Evolutionary conservation across 73 alveolate species (phyloP).

Genomic region (Durusdinium trenchii): DNA sequence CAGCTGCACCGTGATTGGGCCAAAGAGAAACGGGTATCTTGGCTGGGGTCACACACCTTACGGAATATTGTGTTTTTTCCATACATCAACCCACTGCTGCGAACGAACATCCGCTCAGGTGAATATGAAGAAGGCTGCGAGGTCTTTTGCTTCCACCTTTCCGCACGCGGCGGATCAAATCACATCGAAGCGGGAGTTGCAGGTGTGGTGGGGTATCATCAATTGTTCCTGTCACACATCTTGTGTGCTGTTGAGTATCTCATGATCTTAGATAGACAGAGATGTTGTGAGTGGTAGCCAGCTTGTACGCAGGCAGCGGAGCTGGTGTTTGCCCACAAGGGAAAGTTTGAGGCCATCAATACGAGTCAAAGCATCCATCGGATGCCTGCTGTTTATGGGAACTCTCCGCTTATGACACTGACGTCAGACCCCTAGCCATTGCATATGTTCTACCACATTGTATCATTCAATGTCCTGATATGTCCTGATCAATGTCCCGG

Average conservation of each 20-base stretch:
- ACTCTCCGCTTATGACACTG: background rate
- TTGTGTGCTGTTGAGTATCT: too few relatives aligned
- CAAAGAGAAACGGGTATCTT: background rate
- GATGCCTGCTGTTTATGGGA: background rate
- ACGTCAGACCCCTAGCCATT: background rate
- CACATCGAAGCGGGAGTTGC: background rate
- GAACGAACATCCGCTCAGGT: too few relatives aligned
- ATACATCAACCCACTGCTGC: background rate
- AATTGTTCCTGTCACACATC: background rate
- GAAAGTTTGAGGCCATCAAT: background rate
- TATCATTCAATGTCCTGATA: background rate
- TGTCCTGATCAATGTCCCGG: background rate
- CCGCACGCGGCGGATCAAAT: background rate
- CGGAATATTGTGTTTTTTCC: background rate
- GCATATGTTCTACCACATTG: background rate
- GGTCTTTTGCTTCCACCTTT: background rate
- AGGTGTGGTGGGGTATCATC: background rate
- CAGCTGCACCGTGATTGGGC: constrained; percentile 25
- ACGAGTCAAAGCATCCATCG: background rate
- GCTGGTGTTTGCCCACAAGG: background rate
- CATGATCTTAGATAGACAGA: background rate
- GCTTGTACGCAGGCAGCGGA: too few relatives aligned
- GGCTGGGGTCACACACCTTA: background rate
- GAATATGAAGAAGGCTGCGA: background rate
- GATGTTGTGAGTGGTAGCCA: background rate